Conservation (phyloP, 2,329 filamentous ascomycete species). For the Aspergillus melleus region DNA sequence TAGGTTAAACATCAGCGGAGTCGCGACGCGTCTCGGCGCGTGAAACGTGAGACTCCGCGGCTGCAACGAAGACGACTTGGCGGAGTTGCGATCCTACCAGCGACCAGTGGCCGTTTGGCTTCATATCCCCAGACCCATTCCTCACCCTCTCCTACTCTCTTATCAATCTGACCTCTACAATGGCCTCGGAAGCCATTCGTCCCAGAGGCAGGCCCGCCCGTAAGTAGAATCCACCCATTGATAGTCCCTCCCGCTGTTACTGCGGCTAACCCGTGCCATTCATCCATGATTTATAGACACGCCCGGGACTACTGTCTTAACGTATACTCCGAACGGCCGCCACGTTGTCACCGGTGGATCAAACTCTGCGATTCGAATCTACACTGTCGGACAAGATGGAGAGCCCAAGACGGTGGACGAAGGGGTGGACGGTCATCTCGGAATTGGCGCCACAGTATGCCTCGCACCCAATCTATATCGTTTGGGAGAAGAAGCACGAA, state of each 20-base stretch:
- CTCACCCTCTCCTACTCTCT: background rate
- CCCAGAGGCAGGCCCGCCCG: conserved; percentile 49
- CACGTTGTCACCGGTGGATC: conserved; percentile 88
- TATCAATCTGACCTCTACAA: conserved; percentile 16
- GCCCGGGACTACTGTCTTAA: conserved; percentile 79
- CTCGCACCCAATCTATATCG: background rate
- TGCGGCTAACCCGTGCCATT: background rate
- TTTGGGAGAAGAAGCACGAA: background rate
- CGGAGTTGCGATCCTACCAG: background rate
- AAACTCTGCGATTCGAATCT: conserved; percentile 91
- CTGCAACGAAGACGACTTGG: conserved; percentile 1
- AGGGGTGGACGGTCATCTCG: conserved; percentile 80
- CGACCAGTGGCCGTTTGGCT: background rate
- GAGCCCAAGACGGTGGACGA: conserved; percentile 93
- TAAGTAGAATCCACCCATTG: conserved; percentile 33
- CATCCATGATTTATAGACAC: conserved; percentile 58
- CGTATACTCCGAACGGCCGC: conserved; percentile 85
- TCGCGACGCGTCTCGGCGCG: conserved; percentile 29
- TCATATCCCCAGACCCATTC: background rate
- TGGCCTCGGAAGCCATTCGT: conserved; percentile 38
- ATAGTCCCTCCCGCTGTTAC: background rate
- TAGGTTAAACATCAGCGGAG: conserved; percentile 20
- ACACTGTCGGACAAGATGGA: conserved; percentile 85
- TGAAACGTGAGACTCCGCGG: conserved; percentile 17
- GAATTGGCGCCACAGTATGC: conserved; percentile 68